Evolutionary conservation across 768 basidiomycete genomes (phyloP), one percentile per base, ranked within the genome.

Genomic region (Imleria badia): DNA sequence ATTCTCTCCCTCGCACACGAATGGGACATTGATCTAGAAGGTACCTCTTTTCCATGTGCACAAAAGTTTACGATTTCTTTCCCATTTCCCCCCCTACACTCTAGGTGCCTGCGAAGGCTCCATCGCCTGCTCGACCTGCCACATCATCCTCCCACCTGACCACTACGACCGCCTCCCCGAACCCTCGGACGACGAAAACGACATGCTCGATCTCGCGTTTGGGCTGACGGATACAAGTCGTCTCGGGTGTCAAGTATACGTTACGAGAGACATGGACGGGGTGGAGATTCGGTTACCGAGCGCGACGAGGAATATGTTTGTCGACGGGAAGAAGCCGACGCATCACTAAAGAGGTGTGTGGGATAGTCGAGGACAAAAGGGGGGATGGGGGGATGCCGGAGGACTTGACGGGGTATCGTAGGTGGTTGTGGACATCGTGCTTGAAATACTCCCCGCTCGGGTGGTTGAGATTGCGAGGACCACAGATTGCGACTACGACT

Each of bases 181-280:
- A 66, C 95, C 96, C 5, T 90, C 90, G 51, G 96, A 98, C 60
- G 96, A 99, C 67, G 96, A 99, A 74, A 99, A 98, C 65, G 95
- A 94, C 64, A 94, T 95, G 93, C 81, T 99, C 36, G 96, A 98
- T 71, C 91, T 98, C 81, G 96, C 96, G 5, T 98, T 98, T 64
- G 97, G 93, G 1, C 78, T 98, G 48, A 95, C 94, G 1, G 96
- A 98, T 65, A 98, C 96, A 61, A 96, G 89, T 58, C 77, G 85
- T 11, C 73, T 91, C 19, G 89, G 89, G 0, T 90, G 89, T 65
- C 89, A 90, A 67, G 86, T 90, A 68, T 71, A 85, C 48, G 71
- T 99, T 29, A 91, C 87, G 11, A 83, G 77, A 52, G 90, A 90
- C 45, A 70, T 98, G 61, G 89, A 97, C 65, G 94, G 91, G 22